phyloP scores from a whole-genome alignment of 768 basidiomycete species.

The Lactarius trivialis region DNA sequence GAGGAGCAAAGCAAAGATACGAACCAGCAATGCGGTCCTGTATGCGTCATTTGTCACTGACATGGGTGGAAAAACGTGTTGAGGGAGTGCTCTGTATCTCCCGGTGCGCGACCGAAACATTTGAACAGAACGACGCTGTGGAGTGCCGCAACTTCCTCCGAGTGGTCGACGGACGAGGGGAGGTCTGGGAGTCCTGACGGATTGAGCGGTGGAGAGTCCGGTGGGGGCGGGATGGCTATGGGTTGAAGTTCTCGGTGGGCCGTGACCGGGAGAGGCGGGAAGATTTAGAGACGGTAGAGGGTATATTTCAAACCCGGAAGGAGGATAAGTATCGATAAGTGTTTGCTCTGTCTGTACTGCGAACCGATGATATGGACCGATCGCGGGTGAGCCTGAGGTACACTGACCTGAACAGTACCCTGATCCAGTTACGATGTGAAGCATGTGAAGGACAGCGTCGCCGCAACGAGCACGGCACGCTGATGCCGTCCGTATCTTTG shows the following conservation, averaged over 20 bases:
- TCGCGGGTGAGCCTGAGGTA: too few relatives aligned
- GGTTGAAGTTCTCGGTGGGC: too few relatives aligned
- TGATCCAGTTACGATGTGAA: slow-evolving; percentile 89
- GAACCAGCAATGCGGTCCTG: too few relatives aligned
- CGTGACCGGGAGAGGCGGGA: too few relatives aligned
- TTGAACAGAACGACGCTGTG: slow-evolving; percentile 51
- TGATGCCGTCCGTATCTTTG: slow-evolving; percentile 58
- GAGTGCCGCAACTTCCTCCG: slow-evolving; percentile 21
- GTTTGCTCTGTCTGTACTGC: slow-evolving; percentile 66
- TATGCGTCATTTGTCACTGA: slow-evolving; percentile 35
- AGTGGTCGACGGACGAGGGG: slow-evolving; percentile 22
- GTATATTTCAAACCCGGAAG: slow-evolving; percentile 79
- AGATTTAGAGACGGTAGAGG: slow-evolving; percentile 69
- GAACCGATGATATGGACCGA: slow-evolving; percentile 2
- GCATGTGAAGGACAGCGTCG: slow-evolving; percentile 80
- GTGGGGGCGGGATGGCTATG: slow-evolving; percentile 38
- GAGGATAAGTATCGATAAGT: slow-evolving; percentile 61
- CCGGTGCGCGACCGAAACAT: slow-evolving; percentile 87
- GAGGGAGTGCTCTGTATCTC: slow-evolving; percentile 83
- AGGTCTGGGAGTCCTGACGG: neutral
- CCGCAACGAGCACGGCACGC: too few relatives aligned
- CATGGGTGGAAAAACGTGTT: slow-evolving; percentile 77
- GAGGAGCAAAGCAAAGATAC: too few relatives aligned
- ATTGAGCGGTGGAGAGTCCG: slow-evolving; percentile 26
- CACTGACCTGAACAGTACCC: slow-evolving; percentile 50